These are phyloP conservation scores for Hortiboletus campestris DNA, from an alignment of 768 basidiomycete genomes.

Conservation along the genomic window DNA sequence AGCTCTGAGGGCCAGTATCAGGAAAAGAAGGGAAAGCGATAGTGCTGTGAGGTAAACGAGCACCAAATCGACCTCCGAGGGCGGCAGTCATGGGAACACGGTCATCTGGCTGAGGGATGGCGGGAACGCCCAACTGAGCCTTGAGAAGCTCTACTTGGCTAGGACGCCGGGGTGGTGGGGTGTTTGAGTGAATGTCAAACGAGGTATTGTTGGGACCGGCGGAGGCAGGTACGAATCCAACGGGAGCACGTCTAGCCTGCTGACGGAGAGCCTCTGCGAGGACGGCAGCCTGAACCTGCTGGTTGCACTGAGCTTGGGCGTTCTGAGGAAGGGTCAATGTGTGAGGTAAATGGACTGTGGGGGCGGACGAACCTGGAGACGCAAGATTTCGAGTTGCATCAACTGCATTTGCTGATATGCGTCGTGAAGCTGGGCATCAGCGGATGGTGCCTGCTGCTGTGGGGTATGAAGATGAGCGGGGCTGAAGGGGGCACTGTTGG, in stretches of 20 bases:
- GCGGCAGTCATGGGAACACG: slow-evolving; percentile 80
- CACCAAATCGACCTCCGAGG: slow-evolving; percentile 73
- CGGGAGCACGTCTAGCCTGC: slow-evolving; percentile 37
- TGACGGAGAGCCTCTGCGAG: slow-evolving; percentile 58
- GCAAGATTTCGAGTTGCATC: slow-evolving; percentile 80
- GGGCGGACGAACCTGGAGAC: slow-evolving; percentile 61
- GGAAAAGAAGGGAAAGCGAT: slow-evolving; percentile 40
- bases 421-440: slow-evolving; percentile 55
- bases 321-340: slow-evolving; percentile 40
- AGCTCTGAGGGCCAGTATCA: slow-evolving; percentile 39
- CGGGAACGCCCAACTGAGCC: slow-evolving; percentile 50
- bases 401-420: slow-evolving; percentile 75
- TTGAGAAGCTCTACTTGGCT: slow-evolving; percentile 67
- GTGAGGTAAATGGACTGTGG: background rate
- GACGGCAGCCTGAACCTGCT: slow-evolving; percentile 70
- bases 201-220: slow-evolving; percentile 64
- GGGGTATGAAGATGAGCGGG: slow-evolving; percentile 39
- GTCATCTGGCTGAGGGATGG: slow-evolving; percentile 41
- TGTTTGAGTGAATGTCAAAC: slow-evolving; percentile 63
- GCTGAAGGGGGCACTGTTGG: slow-evolving; percentile 49
- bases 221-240: slow-evolving; percentile 53
- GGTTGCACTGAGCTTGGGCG: slow-evolving; percentile 57
- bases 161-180: slow-evolving; percentile 63
- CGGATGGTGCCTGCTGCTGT: slow-evolving; percentile 38
- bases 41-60: slow-evolving; percentile 47